phyloP scores from a whole-genome alignment of 2,329 filamentous ascomycete species.

The Cytospora leucostoma region DNA sequence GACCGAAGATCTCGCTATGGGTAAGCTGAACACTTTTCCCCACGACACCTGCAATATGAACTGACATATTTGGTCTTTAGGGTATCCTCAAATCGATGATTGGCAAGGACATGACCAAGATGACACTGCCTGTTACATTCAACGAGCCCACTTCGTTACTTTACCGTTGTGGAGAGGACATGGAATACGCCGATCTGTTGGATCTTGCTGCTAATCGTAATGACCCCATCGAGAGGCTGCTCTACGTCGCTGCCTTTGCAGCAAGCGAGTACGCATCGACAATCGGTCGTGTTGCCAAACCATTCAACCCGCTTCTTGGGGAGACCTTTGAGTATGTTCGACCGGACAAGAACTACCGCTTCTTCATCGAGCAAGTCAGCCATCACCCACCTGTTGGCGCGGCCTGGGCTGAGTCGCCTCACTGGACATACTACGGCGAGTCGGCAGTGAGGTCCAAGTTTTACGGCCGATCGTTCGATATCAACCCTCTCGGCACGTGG shows the following conservation, averaged over 20 bases:
- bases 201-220: constrained; percentile 82
- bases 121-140: constrained; percentile 97
- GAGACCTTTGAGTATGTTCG: constrained; percentile 97
- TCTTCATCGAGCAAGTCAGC: constrained; percentile 97
- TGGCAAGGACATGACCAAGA: constrained; percentile 99
- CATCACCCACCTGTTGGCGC: constrained; percentile 96
- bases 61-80: constrained; percentile 48
- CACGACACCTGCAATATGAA: not conserved
- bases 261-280: constrained; percentile 96
- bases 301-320: constrained; percentile 93
- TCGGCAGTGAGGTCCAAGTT: constrained; percentile 96
- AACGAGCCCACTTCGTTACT: constrained; percentile 96
- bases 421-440: constrained; percentile 98
- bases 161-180: constrained; percentile 93
- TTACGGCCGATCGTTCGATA: constrained; percentile 95
- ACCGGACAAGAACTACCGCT: constrained; percentile 95
- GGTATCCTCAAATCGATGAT: constrained; percentile 99
- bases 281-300: constrained; percentile 94
- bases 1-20: constrained; percentile 95
- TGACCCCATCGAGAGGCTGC: constrained; percentile 87
- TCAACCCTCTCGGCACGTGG: constrained; percentile 96
- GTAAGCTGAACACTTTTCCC: constrained; percentile 54
- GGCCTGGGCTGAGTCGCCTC: constrained; percentile 86
- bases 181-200: constrained; percentile 94
- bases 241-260: constrained; percentile 94